Percentiles rank a stretch among this genome's conserved stretches.
Conservation (phyloP, 208 protist species). For the Wallacemonas sp. region DNA sequence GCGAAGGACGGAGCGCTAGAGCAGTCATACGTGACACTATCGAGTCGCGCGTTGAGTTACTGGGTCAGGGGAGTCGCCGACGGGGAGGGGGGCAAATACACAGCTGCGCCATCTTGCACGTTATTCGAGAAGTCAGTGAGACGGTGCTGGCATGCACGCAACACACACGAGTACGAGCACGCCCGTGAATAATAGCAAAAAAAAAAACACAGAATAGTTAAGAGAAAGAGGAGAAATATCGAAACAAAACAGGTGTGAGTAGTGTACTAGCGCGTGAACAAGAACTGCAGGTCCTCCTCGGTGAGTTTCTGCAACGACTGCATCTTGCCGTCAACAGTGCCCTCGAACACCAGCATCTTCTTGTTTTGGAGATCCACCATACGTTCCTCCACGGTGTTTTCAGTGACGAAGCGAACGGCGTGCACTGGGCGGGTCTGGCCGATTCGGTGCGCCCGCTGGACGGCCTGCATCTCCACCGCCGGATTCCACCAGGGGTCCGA, state of each 20-base stretch:
- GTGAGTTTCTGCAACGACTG: constrained; percentile 77
- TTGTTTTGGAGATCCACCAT: constrained; percentile 93
- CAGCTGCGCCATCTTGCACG: no score
- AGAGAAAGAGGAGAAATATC: neutral
- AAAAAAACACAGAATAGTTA: constrained; percentile 1
- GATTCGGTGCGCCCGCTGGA: constrained; percentile 98
- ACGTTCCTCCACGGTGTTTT: constrained; percentile 87
- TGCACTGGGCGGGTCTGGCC: constrained; percentile 96
- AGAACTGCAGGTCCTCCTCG: constrained; percentile 87
- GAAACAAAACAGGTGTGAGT: neutral
- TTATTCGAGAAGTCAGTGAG: no score
- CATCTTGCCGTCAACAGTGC: constrained; percentile 90
- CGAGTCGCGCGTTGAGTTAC: no score
- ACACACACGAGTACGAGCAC: neutral
- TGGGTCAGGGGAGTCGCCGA: no score
- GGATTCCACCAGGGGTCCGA: constrained; percentile 99
- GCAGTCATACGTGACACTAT: no score
- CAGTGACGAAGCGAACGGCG: constrained; percentile 96
- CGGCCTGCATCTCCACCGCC: constrained; percentile 97
- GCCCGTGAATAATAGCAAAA: neutral
- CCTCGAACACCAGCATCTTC: constrained; percentile 94
- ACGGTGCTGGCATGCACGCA: neutral
- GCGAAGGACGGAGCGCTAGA: no score
- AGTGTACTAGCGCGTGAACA: constrained; percentile 75
- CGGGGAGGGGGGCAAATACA: no score